Base-by-base conservation (phyloP, 169 alveolate genomes). In the Plasmodium gaboni region DNA sequence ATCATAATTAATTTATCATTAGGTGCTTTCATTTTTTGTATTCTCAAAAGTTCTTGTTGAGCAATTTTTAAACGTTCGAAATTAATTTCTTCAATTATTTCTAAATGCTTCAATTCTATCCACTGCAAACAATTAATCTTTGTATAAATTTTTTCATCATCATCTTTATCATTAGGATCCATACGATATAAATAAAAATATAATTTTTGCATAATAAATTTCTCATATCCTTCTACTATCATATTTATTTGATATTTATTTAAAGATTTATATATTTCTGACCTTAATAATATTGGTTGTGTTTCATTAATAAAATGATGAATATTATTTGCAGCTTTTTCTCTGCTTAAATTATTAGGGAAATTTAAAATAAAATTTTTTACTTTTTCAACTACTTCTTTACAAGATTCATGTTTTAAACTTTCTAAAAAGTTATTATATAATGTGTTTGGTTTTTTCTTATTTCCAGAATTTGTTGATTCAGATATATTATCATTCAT, bases 371-470 rank as follows among this genome's bases (percentile, higher is more conserved):
- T 57, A 72, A 64, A 73, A 24, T 19, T 92, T 60, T 92, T 94
- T 32, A 94, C 94, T 24, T 94, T 93, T 13, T 90, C 92, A 4
- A 95, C 94, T 22, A 92, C 93, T 26, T 92, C 95, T 61, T 87
- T 88, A 70, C 97, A 95, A 3, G 92, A 92, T 24, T 92, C 87
- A 70, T 95, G 94, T 91, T 95, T 95, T 64, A 95, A 63, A 12
- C 94, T 80, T 28, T 92, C 95, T 60, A 95, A 88, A 53, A 95
- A 95, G 22, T 89, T 78, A 50, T 94, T 95, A 68, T 95, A 95
- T 7, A 96, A 91, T 12, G 97, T 92, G 24, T 92, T 60, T 17
- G 90, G 72, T 64, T 92, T 92, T 48, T 69, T 65, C 32, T 86
- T 83, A 15, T 28, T 15, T 4, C 12, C 22, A 26, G 91, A 32